These are phyloP conservation scores for Boletus sp. DNA, from an alignment of 768 basidiomycete genomes.

Conservation along the genomic window DNA sequence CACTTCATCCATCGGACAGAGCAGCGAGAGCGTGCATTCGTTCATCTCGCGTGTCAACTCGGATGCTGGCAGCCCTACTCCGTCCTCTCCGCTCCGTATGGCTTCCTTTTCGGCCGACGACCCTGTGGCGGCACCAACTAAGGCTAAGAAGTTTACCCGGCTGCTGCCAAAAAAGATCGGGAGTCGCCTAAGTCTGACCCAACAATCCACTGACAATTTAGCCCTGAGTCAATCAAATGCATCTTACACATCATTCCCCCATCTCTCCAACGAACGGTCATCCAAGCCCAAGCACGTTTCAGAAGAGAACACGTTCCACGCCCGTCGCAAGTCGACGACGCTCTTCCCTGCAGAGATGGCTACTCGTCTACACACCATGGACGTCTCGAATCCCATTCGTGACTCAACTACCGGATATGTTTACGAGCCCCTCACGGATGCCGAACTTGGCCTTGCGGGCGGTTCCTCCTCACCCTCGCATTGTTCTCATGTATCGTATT, in stretches of 20 bases:
- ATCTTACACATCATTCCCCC: constrained; percentile 29
- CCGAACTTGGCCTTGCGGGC: constrained; percentile 23
- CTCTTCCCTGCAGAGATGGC: constrained; percentile 31
- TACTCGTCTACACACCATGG: constrained; percentile 31
- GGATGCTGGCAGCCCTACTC: constrained; percentile 18
- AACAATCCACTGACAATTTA: constrained; percentile 29
- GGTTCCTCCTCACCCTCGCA: constrained; percentile 17
- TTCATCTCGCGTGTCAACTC: constrained; percentile 20
- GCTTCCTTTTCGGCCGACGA: constrained; percentile 27
- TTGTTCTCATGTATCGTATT: constrained; percentile 8
- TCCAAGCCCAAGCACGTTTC: constrained; percentile 24
- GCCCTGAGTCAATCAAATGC: constrained; percentile 21
- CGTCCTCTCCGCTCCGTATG: constrained; percentile 28
- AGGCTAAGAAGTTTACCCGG: constrained; percentile 29
- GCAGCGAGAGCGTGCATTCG: constrained; percentile 29
- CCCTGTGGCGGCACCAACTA: constrained; percentile 16
- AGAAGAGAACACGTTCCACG: constrained; percentile 35
- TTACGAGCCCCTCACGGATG: constrained; percentile 30
- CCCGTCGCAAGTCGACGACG: constrained; percentile 35
- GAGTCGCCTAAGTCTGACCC: constrained; percentile 28
- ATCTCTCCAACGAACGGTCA: constrained; percentile 21
- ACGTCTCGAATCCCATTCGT: constrained; percentile 26
- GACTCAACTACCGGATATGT: constrained; percentile 24
- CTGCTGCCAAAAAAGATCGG: constrained; percentile 33
- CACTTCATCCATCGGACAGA: constrained; percentile 23